phyloP scores from a whole-genome alignment of 2,329 filamentous ascomycete species.

The Nothophoma quercina region DNA sequence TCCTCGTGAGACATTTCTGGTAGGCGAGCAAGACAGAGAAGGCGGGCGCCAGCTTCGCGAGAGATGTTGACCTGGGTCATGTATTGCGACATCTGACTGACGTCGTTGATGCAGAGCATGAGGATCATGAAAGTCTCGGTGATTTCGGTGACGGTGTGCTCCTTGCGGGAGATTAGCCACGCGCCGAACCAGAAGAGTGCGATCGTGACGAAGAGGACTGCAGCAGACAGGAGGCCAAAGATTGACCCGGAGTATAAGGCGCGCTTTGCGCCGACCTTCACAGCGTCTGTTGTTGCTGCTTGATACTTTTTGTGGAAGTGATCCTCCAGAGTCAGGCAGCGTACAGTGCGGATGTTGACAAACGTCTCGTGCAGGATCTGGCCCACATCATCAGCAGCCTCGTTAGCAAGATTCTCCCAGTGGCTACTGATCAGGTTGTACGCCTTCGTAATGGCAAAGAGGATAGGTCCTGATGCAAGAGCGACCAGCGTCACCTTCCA shows the following conservation, averaged over 20 bases:
- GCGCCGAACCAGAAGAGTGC: slow-evolving; percentile 86
- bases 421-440: slow-evolving; percentile 71
- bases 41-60: slow-evolving; percentile 73
- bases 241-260: slow-evolving; percentile 73
- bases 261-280: slow-evolving; percentile 69
- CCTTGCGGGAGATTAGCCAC: slow-evolving; percentile 63
- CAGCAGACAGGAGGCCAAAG: slow-evolving; percentile 79
- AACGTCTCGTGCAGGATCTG: slow-evolving; percentile 78
- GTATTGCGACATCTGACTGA: slow-evolving; percentile 72
- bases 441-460: slow-evolving; percentile 70
- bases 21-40: slow-evolving; percentile 74
- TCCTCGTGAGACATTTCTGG: slow-evolving; percentile 66
- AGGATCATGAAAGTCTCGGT: slow-evolving; percentile 82
- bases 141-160: slow-evolving; percentile 64
- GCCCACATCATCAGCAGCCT: slow-evolving; percentile 66
- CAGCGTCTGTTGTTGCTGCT: slow-evolving; percentile 59
- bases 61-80: slow-evolving; percentile 83
- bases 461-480: slow-evolving; percentile 71
- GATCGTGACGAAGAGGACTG: slow-evolving; percentile 75
- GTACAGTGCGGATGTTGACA: slow-evolving; percentile 78
- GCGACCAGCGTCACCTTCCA: slow-evolving; percentile 86
- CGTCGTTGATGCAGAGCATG: slow-evolving; percentile 80
- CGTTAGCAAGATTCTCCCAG: slow-evolving; percentile 76
- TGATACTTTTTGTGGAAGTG: slow-evolving; percentile 73
- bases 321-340: slow-evolving; percentile 74